phyloP scores from a whole-genome alignment of 2,329 filamentous ascomycete species.

The Botrytis squamosa region DNA sequence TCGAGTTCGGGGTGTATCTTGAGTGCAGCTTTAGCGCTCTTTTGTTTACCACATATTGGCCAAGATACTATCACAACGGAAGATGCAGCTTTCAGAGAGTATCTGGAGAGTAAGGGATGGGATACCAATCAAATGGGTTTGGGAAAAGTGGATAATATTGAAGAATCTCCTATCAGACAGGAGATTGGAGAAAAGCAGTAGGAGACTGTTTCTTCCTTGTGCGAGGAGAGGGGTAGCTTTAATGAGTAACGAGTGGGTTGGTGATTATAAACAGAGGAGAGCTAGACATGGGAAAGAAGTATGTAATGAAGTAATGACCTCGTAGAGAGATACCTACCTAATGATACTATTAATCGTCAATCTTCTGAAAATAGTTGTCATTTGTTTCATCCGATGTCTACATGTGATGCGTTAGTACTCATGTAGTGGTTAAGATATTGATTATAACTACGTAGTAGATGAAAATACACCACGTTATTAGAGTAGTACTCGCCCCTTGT shows the following conservation, averaged over 20 bases:
- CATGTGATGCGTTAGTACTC: background rate
- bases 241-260: no score
- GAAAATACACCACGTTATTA: background rate
- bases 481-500: background rate
- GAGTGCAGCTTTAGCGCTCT: slow-evolving; percentile 63
- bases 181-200: slow-evolving; percentile 11
- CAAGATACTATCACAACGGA: slow-evolving; percentile 82
- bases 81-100: slow-evolving; percentile 72
- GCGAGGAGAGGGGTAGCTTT: no score
- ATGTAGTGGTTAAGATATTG: background rate
- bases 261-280: background rate
- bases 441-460: background rate
- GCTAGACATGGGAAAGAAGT: background rate
- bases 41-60: slow-evolving; percentile 74
- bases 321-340: background rate
- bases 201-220: background rate
- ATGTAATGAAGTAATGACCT: slow-evolving; percentile 1
- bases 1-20: slow-evolving; percentile 74
- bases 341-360: background rate
- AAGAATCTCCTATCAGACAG: slow-evolving; percentile 4
- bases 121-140: slow-evolving; percentile 62
- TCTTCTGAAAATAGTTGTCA: background rate
- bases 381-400: background rate
- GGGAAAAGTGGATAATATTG: slow-evolving; percentile 28
- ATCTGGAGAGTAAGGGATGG: slow-evolving; percentile 71